A percentile compares a stretch with the other conserved stretches of the same genome.
phyloP scores from a whole-genome alignment of 2,329 filamentous ascomycete genomes.

The Neopestalotiopsis clavispora region DNA sequence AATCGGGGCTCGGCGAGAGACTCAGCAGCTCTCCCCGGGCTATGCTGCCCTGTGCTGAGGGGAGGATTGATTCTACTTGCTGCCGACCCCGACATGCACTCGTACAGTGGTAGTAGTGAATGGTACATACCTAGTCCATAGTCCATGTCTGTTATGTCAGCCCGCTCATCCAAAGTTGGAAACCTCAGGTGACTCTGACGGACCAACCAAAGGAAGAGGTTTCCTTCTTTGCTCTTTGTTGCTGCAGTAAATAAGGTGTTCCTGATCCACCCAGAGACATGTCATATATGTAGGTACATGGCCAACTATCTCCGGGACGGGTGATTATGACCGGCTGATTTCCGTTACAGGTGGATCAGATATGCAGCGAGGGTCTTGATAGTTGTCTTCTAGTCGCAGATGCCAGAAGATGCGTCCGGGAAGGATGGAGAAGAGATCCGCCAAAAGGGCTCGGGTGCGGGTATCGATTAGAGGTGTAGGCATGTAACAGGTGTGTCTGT shows the following conservation, averaged over 20 bases:
- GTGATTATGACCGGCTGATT: conserved; percentile 8
- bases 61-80: background rate
- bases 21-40: background rate
- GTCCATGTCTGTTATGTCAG: background rate
- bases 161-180: background rate
- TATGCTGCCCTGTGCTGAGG: background rate
- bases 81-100: background rate
- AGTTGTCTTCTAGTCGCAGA: background rate
- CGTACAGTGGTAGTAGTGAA: background rate
- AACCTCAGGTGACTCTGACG: too few species aligned
- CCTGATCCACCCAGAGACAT: background rate
- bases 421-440: conserved; percentile 3
- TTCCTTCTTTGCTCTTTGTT: background rate
- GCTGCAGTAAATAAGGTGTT: background rate
- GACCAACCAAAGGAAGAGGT: background rate
- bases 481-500: background rate
- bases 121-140: background rate
- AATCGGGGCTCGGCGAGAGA: conserved; percentile 9
- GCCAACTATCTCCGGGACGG: conserved; percentile 1
- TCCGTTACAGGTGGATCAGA: conserved; percentile 4
- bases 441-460: background rate
- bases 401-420: background rate
- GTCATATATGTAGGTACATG: background rate
- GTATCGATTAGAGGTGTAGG: background rate
- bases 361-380: conserved; percentile 8